Conservation (phyloP, 1,284 basidiomycete genomes). For the Pseudozyma hubeiensis region DNA sequence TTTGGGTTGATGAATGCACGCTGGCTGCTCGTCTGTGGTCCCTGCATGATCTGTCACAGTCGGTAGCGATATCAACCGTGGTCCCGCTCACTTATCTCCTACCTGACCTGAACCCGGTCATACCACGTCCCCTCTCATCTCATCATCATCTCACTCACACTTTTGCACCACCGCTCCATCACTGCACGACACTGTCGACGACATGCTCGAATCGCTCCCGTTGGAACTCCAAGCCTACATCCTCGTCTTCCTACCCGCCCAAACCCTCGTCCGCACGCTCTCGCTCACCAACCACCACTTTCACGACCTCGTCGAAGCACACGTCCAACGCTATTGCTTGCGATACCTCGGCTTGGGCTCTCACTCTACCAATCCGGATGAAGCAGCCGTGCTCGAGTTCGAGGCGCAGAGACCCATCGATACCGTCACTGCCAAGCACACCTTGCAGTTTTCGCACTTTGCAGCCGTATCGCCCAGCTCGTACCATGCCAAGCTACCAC, state of each 20-base stretch:
- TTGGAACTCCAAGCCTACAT: conserved; percentile 54
- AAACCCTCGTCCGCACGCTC: conserved; percentile 38
- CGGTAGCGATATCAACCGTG: not conserved
- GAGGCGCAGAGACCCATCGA: conserved; percentile 61
- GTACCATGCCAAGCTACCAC: conserved; percentile 8
- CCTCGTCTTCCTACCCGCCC: conserved; percentile 43
- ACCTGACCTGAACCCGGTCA: not conserved
- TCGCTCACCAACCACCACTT: conserved; percentile 49
- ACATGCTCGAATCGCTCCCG: conserved; percentile 39
- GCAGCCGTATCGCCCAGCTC: conserved; percentile 9
- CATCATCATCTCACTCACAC: not conserved
- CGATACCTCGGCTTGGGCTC: conserved; percentile 30
- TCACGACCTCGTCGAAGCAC: conserved; percentile 40
- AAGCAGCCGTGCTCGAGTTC: conserved; percentile 44
- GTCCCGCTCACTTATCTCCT: not conserved
- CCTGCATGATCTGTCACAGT: conserved; percentile 19
- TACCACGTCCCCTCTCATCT: not conserved
- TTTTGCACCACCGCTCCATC: not conserved
- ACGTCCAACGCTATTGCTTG: conserved; percentile 47
- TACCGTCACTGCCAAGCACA: conserved; percentile 58
- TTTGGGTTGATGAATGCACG: conserved; percentile 4
- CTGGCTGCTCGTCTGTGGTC: conserved; percentile 14
- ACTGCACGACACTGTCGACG: not conserved
- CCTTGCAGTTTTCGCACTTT: conserved; percentile 55
- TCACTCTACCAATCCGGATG: conserved; percentile 12